Percentiles rank a stretch among this genome's conserved stretches.
These are phyloP conservation scores for Apium graveolens DNA, from an alignment of 129 eudicot species.

Conservation along the genomic window DNA sequence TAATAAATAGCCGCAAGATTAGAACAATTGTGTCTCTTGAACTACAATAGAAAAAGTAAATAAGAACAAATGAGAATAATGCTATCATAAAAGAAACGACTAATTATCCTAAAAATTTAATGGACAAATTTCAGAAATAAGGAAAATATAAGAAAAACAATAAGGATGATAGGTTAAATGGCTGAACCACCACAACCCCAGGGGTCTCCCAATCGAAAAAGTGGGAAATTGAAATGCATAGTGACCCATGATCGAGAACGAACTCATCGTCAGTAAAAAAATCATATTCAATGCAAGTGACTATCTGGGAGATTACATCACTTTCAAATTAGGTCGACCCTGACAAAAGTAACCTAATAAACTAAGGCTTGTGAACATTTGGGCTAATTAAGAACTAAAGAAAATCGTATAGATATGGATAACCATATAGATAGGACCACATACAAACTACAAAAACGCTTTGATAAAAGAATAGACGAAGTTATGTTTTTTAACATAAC, in stretches of 20 bases:
- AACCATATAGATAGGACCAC: neutral
- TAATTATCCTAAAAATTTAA: neutral
- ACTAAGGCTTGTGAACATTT: neutral
- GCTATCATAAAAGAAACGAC: neutral
- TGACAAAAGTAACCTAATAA: neutral
- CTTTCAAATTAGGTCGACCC: neutral
- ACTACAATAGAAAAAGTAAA: slow-evolving; percentile 12
- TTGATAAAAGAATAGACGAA: too few species aligned
- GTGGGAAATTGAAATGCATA: neutral
- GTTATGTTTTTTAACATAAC: too few species aligned
- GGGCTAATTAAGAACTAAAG: neutral
- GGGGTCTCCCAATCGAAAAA: neutral
- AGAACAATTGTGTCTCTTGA: slow-evolving; percentile 25
- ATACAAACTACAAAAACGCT: neutral
- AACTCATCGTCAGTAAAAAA: neutral
- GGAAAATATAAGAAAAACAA: neutral
- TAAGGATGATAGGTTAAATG: neutral
- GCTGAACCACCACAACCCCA: neutral
- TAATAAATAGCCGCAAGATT: slow-evolving; percentile 22
- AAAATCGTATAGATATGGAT: too few species aligned
- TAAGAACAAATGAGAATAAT: neutral
- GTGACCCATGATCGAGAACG: neutral
- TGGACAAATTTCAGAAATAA: neutral
- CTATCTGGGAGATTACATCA: neutral
- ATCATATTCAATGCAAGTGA: neutral